Conservation (phyloP, 345 rosid genomes). For the Hevea brasiliensis region DNA sequence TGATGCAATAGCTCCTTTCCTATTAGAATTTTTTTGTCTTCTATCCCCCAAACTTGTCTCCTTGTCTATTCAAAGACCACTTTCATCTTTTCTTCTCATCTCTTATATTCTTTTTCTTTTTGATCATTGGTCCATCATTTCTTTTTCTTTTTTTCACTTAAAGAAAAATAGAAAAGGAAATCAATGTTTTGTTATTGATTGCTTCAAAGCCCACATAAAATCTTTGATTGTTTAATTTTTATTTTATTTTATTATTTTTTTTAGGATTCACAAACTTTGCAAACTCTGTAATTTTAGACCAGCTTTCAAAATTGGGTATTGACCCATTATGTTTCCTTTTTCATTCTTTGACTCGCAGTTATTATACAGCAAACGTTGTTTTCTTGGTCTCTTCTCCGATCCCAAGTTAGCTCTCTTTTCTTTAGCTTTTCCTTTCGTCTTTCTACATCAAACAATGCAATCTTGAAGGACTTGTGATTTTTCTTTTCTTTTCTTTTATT, state of each 20-base stretch:
- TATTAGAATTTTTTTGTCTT: slow-evolving; percentile 2
- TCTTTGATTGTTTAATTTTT: not conserved
- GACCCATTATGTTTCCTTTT: slow-evolving; percentile 20
- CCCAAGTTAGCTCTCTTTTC: slow-evolving; percentile 36
- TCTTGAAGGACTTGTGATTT: too few species aligned
- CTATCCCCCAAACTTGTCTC: slow-evolving; percentile 29
- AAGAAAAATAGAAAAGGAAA: not conserved
- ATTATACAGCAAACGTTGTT: not conserved
- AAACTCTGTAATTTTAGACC: slow-evolving; percentile 14
- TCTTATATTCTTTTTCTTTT: slow-evolving; percentile 23
- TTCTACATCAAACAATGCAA: slow-evolving; percentile 16
- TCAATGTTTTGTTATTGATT: not conserved
- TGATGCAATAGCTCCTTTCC: slow-evolving; percentile 29
- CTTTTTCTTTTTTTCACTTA: not conserved
- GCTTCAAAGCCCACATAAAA: not conserved
- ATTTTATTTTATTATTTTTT: too few species aligned
- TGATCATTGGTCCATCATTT: slow-evolving; percentile 13
- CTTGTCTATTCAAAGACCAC: slow-evolving; percentile 40
- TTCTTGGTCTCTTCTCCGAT: slow-evolving; percentile 43
- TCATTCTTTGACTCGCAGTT: slow-evolving; percentile 27
- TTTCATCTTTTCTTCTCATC: slow-evolving; percentile 39
- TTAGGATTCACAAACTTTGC: not conserved
- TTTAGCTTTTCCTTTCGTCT: slow-evolving; percentile 38
- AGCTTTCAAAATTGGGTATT: slow-evolving; percentile 7
- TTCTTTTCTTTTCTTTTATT: too few species aligned